Evolutionary conservation across 495 filamentous ascomycete species (phyloP), one percentile per base, ranked within the genome.

Genomic region (Neurospora discreta): DNA sequence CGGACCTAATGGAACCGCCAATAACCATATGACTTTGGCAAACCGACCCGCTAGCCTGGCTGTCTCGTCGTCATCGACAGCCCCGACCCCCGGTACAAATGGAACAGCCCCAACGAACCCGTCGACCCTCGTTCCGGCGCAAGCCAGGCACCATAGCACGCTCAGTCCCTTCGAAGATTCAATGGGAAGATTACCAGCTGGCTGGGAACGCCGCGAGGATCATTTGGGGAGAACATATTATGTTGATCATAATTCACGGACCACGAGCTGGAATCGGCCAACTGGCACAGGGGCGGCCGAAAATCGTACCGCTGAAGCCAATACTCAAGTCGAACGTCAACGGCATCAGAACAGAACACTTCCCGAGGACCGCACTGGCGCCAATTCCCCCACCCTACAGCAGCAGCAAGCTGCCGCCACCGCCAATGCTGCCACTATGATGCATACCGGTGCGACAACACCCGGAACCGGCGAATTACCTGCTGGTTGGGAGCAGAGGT

Each of bases 181-280:
- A 41, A 94, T 97, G 78, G 95, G 95, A 67, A 90, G 95, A 78
- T 82, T 99, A 73, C 95, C 95, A 26, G 89, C 91, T 69, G 95
- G 95, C 42, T 99, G 96, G 95, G 95, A 99, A 81, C 89, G 96
- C 68, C 88, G 95, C 52, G 95, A 98, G 78, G 95, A 99, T 81
- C 94, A 98, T 77, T 82, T 99, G 44, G 96, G 96, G 70, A 90
- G 95, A 76, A 98, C 94, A n/a, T 99, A 99, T 78, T 99, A 99
- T 81, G 95, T 99, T 40, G 95, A 99, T 79, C 95, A 99, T 80
- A 99, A 99, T 80, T 97, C 95, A 6, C 87, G 95, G 74, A 94
- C 94, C 68, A 99, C 95, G 13, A 99, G 95, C 69, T 99, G 95
- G 95, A 93, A 90, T 74, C 85, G 95, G 71, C 95, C 95, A 33